Base-by-base conservation (phyloP, 169 alveolate genomes). In the Plasmodium gonderi region DNA sequence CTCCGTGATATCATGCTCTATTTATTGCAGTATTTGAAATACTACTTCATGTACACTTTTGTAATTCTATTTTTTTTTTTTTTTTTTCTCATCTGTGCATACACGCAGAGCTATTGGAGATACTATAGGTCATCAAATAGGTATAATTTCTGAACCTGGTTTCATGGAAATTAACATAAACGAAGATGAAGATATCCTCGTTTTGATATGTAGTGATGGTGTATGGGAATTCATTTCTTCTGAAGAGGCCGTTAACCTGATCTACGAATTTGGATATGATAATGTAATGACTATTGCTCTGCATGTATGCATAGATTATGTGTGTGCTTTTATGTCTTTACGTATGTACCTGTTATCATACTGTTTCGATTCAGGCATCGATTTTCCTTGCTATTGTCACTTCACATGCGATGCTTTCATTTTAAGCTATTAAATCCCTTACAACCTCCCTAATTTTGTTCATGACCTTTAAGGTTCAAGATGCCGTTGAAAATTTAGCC, bases 161-260 rank as follows among this genome's bases (percentile, higher is more conserved):
- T 79, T 76, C 80, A 60, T 78, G 31, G 91, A 74, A 75, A 82
- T 79, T 29, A 68, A 91, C 38, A 83, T 78, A 33, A 45, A 81
- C 80, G 90, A 79, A 12, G 92, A 91, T 38, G 96, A 92, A 49
- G 96, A 96, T 51, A 94, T 94, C 29, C 95, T 92, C 33, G 92
- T 96, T 87, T 72, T 97, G n/a, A 90, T 95, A 47, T 97, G 98
- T 85, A 91, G 97, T 51, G 98, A 96, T 80, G 98, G 98, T 3
- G 98, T 97, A 8, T 96, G 98, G 96, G 98, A 97, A 75, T 97
- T 97, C 82, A 94, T 97, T n/a, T 78, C 96, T 9, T 93, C 96
- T 6, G 96, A 97, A 47, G 98, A 97, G 79, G 98, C 97, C 12
- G 96, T 96, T 45, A 96, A 95, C 49, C 79, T 95, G 31, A 95